Percentiles rank a stretch among this genome's conserved stretches.
Conservation (phyloP, 495 filamentous ascomycete genomes). For the Aspergillus hancockii region DNA sequence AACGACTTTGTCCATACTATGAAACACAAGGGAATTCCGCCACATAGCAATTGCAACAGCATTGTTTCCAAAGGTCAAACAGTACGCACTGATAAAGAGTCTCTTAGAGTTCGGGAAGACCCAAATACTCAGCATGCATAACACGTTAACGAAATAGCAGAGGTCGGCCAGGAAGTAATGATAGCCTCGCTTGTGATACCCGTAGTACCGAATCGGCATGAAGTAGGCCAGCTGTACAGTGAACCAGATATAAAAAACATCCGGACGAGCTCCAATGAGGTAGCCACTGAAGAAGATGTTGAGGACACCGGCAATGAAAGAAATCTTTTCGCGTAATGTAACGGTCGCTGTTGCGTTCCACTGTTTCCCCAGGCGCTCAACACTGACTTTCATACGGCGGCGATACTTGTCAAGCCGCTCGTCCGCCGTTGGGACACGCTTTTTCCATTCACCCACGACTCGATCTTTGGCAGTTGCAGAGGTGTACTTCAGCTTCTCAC, state of each 20-base stretch:
- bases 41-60: conserved; percentile 99
- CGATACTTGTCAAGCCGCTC: conserved; percentile 91
- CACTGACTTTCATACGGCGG: conserved; percentile 77
- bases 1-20: conserved; percentile 93
- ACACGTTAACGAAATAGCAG: conserved; percentile 96
- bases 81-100: conserved; percentile 90
- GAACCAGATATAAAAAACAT: conserved; percentile 93
- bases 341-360: conserved; percentile 90
- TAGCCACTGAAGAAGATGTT: conserved; percentile 98
- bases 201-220: conserved; percentile 92
- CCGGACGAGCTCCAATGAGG: conserved; percentile 80
- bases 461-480: conserved; percentile 63
- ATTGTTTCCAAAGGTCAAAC: conserved; percentile 92
- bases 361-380: conserved; percentile 80
- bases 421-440: conserved; percentile 78
- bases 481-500: conserved; percentile 67
- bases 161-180: conserved; percentile 98
- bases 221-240: conserved; percentile 83
- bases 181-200: conserved; percentile 85
- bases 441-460: conserved; percentile 85
- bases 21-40: conserved; percentile 97
- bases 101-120: conserved; percentile 87
- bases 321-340: conserved; percentile 87
- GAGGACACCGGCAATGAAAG: conserved; percentile 93
- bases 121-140: conserved; percentile 83